Percentiles rank a stretch among this genome's conserved stretches.
Evolutionary conservation across 495 filamentous ascomycete species (phyloP).

Genomic region (Lasiosphaeria hispida): DNA sequence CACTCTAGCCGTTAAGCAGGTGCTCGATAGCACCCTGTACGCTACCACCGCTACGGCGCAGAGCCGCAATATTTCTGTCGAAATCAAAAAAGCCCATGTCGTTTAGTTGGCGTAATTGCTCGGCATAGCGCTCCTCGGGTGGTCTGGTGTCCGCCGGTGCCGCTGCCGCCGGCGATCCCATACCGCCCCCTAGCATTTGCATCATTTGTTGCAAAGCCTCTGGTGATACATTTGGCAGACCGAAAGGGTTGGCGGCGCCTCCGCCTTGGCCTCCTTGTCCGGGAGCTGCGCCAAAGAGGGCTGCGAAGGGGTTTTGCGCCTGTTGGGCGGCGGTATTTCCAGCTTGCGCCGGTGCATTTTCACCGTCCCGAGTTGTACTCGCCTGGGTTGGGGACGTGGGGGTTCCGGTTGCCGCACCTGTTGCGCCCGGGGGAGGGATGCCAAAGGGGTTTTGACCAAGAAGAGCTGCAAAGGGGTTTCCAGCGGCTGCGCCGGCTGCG

Average conservation of each 20-base stretch:
- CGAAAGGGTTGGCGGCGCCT: slow-evolving; percentile 24
- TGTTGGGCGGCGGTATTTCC: too few relatives aligned
- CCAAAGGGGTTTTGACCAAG: slow-evolving; percentile 44
- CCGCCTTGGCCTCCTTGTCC: slow-evolving; percentile 16
- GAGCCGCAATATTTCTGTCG: slow-evolving; percentile 83
- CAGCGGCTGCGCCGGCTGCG: slow-evolving; percentile 43
- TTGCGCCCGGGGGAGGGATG: background rate
- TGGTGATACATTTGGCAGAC: slow-evolving; percentile 21
- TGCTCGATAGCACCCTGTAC: slow-evolving; percentile 94
- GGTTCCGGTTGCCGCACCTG: too few relatives aligned
- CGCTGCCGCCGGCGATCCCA: slow-evolving; percentile 38
- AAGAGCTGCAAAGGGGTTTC: slow-evolving; percentile 73
- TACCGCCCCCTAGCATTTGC: slow-evolving; percentile 29
- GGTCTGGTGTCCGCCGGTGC: slow-evolving; percentile 74
- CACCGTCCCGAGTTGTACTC: too few relatives aligned
- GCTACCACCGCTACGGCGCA: slow-evolving; percentile 86
- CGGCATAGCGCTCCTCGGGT: slow-evolving; percentile 88
- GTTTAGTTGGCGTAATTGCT: slow-evolving; percentile 89
- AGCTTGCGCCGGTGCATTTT: too few relatives aligned
- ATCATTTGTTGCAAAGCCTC: slow-evolving; percentile 50
- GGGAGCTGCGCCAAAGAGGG: slow-evolving; percentile 34
- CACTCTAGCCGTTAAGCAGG: slow-evolving; percentile 42
- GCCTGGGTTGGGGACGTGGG: too few relatives aligned
- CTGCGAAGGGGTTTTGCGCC: slow-evolving; percentile 20
- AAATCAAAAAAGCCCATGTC: slow-evolving; percentile 99